phyloP scores from a whole-genome alignment of 139 green algal genomes.

The Nannochloris sp. region DNA sequence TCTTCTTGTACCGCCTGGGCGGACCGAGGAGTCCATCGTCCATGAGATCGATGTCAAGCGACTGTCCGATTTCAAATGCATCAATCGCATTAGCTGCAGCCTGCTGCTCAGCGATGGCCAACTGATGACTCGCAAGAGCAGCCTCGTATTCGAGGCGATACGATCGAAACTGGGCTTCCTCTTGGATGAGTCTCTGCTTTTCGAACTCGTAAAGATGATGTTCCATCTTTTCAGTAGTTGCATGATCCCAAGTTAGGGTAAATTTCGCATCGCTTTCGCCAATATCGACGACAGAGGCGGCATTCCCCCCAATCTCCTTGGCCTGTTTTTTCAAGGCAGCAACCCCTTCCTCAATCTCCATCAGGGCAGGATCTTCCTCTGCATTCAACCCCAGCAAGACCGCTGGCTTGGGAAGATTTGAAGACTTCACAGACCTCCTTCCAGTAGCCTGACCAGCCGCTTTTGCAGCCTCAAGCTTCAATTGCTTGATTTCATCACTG shows the following conservation, averaged over 20 bases:
- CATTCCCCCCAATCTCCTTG: neutral
- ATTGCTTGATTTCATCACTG: conserved; percentile 5
- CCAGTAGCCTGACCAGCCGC: neutral
- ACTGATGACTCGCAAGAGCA: conserved; percentile 24
- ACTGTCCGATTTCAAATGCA: neutral
- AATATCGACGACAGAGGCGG: neutral
- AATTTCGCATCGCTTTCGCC: neutral
- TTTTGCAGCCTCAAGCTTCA: conserved; percentile 5
- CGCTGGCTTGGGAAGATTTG: neutral
- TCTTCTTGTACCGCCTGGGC: neutral
- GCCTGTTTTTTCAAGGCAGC: neutral
- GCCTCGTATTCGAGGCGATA: conserved; percentile 40
- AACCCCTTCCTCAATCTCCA: conserved; percentile 13
- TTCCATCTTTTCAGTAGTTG: neutral
- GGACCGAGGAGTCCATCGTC: neutral
- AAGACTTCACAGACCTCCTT: neutral
- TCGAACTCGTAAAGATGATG: conserved; percentile 13
- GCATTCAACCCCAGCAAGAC: conserved; percentile 12
- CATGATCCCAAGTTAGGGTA: conserved; percentile 1
- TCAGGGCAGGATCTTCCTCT: conserved; percentile 20
- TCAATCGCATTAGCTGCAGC: conserved; percentile 5
- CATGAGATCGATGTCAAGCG: neutral
- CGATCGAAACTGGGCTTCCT: conserved; percentile 31
- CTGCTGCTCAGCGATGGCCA: conserved; percentile 21
- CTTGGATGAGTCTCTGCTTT: conserved; percentile 21